Evolutionary conservation across 805 yeast genomes (phyloP).

Genomic region (Vanderwaltozyma tropicalis): DNA sequence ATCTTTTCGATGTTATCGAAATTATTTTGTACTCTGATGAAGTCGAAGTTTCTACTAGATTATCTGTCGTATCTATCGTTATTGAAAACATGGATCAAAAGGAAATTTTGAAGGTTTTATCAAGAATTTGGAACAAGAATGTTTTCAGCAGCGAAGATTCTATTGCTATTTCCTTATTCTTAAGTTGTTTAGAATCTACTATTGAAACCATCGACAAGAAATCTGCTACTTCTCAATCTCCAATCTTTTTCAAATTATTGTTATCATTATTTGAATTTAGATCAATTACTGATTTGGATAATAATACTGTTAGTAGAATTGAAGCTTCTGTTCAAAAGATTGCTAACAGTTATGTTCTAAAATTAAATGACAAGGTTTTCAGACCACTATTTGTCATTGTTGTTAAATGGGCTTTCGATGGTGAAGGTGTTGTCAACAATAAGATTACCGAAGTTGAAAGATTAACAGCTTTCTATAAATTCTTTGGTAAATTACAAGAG

Average conservation of each 20-base stretch:
- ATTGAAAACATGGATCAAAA: conserved; percentile 60
- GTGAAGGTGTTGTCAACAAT: conserved; percentile 49
- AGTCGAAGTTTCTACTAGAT: conserved; percentile 51
- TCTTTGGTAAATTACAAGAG: conserved; percentile 77
- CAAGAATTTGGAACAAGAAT: conserved; percentile 48
- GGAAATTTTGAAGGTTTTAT: conserved; percentile 49
- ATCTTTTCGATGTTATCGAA: conserved; percentile 50
- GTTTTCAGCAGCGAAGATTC: conserved; percentile 30
- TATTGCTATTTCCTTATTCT: conserved; percentile 53
- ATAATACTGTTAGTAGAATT: conserved; percentile 66
- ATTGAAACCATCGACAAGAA: conserved; percentile 64
- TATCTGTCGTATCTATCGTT: conserved; percentile 49
- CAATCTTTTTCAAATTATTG: conserved; percentile 57
- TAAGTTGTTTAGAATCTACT: conserved; percentile 54
- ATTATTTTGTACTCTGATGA: conserved; percentile 46
- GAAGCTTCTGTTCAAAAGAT: conserved; percentile 68
- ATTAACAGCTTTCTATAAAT: conserved; percentile 67
- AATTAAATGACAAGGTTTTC: conserved; percentile 86
- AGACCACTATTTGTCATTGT: conserved; percentile 82
- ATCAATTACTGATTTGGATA: conserved; percentile 46
- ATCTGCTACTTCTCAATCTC: conserved; percentile 60
- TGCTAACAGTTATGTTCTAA: conserved; percentile 71
- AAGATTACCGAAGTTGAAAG: conserved; percentile 44
- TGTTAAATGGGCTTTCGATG: conserved; percentile 87
- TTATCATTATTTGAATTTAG: conserved; percentile 64